Conservation (phyloP, 345 rosid genomes). For the Acer yangbiense region DNA sequence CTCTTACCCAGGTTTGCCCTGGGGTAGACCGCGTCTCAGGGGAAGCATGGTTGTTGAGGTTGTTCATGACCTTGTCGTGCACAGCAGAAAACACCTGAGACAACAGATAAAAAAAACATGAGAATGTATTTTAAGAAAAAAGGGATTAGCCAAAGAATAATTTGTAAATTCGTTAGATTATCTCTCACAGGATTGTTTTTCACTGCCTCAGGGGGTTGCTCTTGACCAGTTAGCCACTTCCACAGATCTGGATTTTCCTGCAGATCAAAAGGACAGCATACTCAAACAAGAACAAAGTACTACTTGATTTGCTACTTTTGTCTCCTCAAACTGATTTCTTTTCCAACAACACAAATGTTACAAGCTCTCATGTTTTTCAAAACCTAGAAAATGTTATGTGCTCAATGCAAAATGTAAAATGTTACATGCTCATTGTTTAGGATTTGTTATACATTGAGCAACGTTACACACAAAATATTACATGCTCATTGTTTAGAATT, state of each 20-base stretch:
- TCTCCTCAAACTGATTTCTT: slow-evolving; percentile 4
- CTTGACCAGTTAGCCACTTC: slow-evolving; percentile 92
- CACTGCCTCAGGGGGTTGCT: slow-evolving; percentile 83
- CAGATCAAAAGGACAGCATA: slow-evolving; percentile 16
- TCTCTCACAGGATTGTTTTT: slow-evolving; percentile 65
- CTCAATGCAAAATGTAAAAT: neutral
- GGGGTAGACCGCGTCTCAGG: slow-evolving; percentile 59
- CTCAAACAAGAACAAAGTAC: neutral
- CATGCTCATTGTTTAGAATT: too few relatives aligned
- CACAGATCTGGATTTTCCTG: slow-evolving; percentile 97
- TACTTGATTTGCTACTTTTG: neutral
- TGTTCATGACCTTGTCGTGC: slow-evolving; percentile 64
- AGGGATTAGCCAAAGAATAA: neutral
- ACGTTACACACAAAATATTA: neutral
- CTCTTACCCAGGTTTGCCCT: slow-evolving; percentile 76
- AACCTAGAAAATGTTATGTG: neutral
- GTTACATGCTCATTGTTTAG: neutral
- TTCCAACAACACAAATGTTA: neutral
- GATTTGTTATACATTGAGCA: neutral
- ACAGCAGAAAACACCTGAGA: slow-evolving; percentile 70
- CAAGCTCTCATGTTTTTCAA: neutral
- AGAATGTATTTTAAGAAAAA: neutral
- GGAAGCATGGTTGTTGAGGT: slow-evolving; percentile 55
- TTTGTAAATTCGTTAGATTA: neutral
- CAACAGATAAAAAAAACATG: slow-evolving; percentile 10